phyloP scores from a whole-genome alignment of 768 basidiomycete genomes.

The Lentinula sp. region DNA sequence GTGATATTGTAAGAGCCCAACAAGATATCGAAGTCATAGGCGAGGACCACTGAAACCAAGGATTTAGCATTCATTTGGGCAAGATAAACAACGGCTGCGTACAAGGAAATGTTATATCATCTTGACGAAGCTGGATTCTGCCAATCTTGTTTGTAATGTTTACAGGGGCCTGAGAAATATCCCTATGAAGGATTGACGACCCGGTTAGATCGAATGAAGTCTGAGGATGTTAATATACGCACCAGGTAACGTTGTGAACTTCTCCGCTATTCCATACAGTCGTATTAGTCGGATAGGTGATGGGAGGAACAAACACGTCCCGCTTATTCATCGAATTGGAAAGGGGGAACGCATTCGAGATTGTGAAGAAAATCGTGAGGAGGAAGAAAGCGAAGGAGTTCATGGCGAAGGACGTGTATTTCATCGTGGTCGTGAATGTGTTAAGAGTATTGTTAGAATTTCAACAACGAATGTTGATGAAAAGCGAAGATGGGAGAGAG shows the following conservation, averaged over 20 bases:
- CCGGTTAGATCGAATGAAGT: background rate
- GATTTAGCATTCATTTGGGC: background rate
- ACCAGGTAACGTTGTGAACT: background rate
- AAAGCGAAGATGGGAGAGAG: background rate
- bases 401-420: background rate
- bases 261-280: constrained; percentile 1
- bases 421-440: background rate
- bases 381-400: background rate
- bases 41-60: constrained; percentile 17
- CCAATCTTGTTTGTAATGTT: constrained; percentile 37
- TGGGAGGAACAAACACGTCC: background rate
- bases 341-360: background rate
- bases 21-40: constrained; percentile 20
- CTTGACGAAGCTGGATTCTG: constrained; percentile 29
- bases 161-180: constrained; percentile 29
- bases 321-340: background rate
- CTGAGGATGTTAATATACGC: background rate
- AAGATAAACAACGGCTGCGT: background rate
- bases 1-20: constrained; percentile 17
- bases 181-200: constrained; percentile 17
- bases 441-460: background rate
- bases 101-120: constrained; percentile 19
- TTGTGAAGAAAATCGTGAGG: background rate
- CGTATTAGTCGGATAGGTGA: background rate
- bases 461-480: background rate